Percentiles rank a stretch among this genome's conserved stretches.
These are phyloP conservation scores for Emergomyces africanus DNA, from an alignment of 2,329 filamentous ascomycete species.

Conservation along the genomic window DNA sequence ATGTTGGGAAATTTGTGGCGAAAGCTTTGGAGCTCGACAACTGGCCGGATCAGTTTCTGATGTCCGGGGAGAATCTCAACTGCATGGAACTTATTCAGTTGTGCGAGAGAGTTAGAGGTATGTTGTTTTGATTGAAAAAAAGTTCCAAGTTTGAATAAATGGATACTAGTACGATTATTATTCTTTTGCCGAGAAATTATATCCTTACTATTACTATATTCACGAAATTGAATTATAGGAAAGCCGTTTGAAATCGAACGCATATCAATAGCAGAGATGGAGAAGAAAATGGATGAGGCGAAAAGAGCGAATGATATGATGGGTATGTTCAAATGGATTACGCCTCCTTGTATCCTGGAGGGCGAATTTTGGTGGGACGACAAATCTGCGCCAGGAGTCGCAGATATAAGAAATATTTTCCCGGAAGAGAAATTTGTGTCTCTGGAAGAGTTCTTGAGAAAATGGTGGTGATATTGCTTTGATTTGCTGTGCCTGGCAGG, in stretches of 20 bases:
- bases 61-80: background rate
- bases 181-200: background rate
- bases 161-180: too few species aligned
- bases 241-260: slow-evolving; percentile 1
- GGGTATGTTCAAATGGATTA: background rate
- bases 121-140: background rate
- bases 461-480: background rate
- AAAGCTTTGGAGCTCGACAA: background rate
- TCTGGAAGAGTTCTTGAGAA: background rate
- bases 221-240: background rate
- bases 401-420: background rate
- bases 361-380: slow-evolving; percentile 1
- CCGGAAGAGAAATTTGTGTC: background rate
- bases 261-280: background rate
- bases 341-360: background rate
- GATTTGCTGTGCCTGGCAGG: background rate
- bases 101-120: slow-evolving; percentile 3
- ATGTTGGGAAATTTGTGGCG: background rate
- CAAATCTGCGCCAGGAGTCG: background rate
- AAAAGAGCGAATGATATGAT: background rate
- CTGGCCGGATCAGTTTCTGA: background rate
- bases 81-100: background rate
- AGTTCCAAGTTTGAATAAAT: background rate
- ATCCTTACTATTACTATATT: background rate
- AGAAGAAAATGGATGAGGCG: background rate